Evolutionary conservation across 305 asterid species (phyloP), one percentile per base, ranked within the genome.

Genomic region (Solanum hybrid): DNA sequence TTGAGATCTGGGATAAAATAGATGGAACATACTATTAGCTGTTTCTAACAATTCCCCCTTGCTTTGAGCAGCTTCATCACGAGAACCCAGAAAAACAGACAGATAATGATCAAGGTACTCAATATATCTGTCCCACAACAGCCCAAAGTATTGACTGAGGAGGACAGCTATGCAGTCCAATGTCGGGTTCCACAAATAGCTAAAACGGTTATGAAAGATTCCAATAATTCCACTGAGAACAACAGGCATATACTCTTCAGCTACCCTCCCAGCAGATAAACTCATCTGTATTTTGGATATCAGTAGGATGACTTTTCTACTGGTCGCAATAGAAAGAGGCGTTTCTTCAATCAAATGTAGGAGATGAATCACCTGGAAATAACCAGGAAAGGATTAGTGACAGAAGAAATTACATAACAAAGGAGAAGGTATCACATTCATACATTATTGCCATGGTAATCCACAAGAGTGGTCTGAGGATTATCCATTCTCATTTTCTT

Each of bases 171-270:
- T 96, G 94, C 98, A 98, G 91, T 96, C 98, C 89, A 92, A 88
- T 86, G 98, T 98, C 70, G 99, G 98, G 79, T 91, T 92, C 98
- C 97, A 95, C 90, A 95, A 91, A 88, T 90, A 89, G 92, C 94
- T 94, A 91, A 97, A 95, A 89, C 96, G 94, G 93, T 94, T 95
- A 91, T 98, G 96, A 80, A 98, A 92, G 90, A 98, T 93, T 91
- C 98, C 99, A 61, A 98, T 90, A 89, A 94, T 90, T 91, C 99
- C 99, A 93, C 91, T 82, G 89, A 98, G 92, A 90, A 93, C 93
- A 57, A 92, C 90, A 90, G 96, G 93, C 79, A 95, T 89, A 91
- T 95, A 96, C 88, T 92, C 92, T 87, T 94, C 95, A 86, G 95
- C 93, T 90, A 97, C 92, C 92, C 93, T 93, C 84, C 89, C 91